phyloP scores from a whole-genome alignment of 371 early-diverging fungal genomes.

The Mucor mucedo region DNA sequence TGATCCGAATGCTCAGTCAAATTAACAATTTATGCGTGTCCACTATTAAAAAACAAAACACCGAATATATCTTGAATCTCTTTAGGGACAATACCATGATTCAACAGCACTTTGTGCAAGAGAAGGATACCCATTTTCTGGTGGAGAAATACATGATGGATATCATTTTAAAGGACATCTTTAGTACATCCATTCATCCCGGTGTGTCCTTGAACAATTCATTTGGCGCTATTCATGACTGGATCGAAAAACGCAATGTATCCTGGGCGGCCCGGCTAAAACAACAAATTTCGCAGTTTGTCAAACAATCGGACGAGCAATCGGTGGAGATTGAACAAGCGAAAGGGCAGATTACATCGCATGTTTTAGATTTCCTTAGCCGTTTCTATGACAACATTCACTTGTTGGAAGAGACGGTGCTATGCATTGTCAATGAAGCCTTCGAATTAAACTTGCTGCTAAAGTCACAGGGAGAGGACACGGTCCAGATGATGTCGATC shows the following conservation, averaged over 20 bases:
- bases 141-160: slow-evolving; percentile 36
- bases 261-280: slow-evolving; percentile 45
- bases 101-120: background rate
- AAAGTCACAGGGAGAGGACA: slow-evolving; percentile 34
- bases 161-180: slow-evolving; percentile 23
- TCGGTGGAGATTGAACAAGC: slow-evolving; percentile 23
- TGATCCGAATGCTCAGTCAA: background rate
- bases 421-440: slow-evolving; percentile 27
- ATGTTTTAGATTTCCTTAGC: slow-evolving; percentile 14
- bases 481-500: slow-evolving; percentile 27
- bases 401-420: background rate
- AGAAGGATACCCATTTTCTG: slow-evolving; percentile 22
- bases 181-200: slow-evolving; percentile 35
- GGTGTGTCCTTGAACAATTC: slow-evolving; percentile 41
- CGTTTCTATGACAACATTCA: background rate
- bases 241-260: slow-evolving; percentile 33
- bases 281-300: slow-evolving; percentile 41
- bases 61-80: background rate
- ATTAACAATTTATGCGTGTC: slow-evolving; percentile 4
- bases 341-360: slow-evolving; percentile 20
- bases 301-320: slow-evolving; percentile 29
- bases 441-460: slow-evolving; percentile 32
- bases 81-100: background rate
- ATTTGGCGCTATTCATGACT: slow-evolving; percentile 33
- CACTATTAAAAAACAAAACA: background rate